These are phyloP conservation scores for Pseudogymnoascus sp. DNA, from an alignment of 2,329 filamentous ascomycete species.

Conservation along the genomic window DNA sequence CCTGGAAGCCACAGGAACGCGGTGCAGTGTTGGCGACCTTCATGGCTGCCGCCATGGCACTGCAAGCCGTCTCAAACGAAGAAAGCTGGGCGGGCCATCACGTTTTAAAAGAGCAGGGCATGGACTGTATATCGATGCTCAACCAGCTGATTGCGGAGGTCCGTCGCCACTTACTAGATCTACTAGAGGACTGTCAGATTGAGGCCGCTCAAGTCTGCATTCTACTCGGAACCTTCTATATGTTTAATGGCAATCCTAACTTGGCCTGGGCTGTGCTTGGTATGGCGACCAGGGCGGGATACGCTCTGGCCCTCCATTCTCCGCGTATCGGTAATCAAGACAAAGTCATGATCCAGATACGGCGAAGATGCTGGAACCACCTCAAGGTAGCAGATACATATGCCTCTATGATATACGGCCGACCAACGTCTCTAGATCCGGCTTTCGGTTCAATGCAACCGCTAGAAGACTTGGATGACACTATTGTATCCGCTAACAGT, in stretches of 20 bases:
- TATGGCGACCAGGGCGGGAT: constrained; percentile 30
- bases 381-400: constrained; percentile 36
- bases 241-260: constrained; percentile 31
- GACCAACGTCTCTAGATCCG: constrained; percentile 27
- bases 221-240: constrained; percentile 32
- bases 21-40: constrained; percentile 15
- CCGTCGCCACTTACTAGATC: not conserved
- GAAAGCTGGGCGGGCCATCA: not conserved
- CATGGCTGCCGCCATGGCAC: constrained; percentile 22
- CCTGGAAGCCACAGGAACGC: constrained; percentile 19
- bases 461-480: constrained; percentile 24
- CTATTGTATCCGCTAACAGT: not conserved
- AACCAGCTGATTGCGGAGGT: not conserved
- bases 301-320: constrained; percentile 28
- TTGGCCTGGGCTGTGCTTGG: constrained; percentile 35
- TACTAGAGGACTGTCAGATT: constrained; percentile 14
- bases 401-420: constrained; percentile 35
- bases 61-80: constrained; percentile 19
- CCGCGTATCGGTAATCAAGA: constrained; percentile 13
- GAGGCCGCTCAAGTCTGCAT: constrained; percentile 31
- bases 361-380: constrained; percentile 36
- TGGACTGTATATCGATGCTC: not conserved
- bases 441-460: constrained; percentile 23
- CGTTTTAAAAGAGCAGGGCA: constrained; percentile 4
- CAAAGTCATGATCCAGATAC: constrained; percentile 16